A percentile compares a stretch with the other conserved stretches of the same genome.
Conservation (phyloP, 2,329 filamentous ascomycete genomes). For the Colletotrichum musae region DNA sequence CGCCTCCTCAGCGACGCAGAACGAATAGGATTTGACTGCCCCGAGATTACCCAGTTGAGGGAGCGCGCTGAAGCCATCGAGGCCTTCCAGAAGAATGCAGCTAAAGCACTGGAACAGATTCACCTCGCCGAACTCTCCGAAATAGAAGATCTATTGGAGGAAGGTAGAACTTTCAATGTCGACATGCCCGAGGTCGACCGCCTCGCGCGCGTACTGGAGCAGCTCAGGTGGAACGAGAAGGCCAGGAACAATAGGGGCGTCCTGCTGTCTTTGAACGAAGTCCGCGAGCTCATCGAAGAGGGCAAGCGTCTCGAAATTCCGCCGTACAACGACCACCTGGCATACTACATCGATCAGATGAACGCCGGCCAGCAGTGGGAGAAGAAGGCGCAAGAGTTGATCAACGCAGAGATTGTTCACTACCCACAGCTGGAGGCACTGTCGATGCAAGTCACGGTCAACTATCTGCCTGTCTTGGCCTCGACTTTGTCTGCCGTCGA, state of each 20-base stretch:
- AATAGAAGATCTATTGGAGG: slow-evolving; percentile 93
- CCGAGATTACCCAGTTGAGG: slow-evolving; percentile 87
- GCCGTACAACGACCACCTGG: slow-evolving; percentile 84
- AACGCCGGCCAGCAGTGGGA: slow-evolving; percentile 90
- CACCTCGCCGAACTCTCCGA: slow-evolving; percentile 75
- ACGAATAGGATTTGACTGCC: slow-evolving; percentile 91
- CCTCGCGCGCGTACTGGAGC: slow-evolving; percentile 84
- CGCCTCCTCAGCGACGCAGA: slow-evolving; percentile 88
- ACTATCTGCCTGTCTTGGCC: slow-evolving; percentile 82
- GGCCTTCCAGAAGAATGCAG: slow-evolving; percentile 84
- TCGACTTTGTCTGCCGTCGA: slow-evolving; percentile 89
- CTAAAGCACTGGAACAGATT: slow-evolving; percentile 77
- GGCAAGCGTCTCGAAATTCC: slow-evolving; percentile 84
- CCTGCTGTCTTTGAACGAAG: slow-evolving; percentile 82
- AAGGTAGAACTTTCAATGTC: slow-evolving; percentile 90
- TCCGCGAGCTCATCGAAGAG: slow-evolving; percentile 82
- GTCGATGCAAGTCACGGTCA: slow-evolving; percentile 81
- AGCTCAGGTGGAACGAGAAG: slow-evolving; percentile 90
- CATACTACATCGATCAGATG: slow-evolving; percentile 82
- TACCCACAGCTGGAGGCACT: slow-evolving; percentile 95
- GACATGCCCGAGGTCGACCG: slow-evolving; percentile 91
- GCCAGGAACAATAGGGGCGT: slow-evolving; percentile 75
- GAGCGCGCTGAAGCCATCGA: slow-evolving; percentile 90
- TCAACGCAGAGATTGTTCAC: slow-evolving; percentile 91
- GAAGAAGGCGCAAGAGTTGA: slow-evolving; percentile 90